Base-by-base conservation (phyloP, 2,329 filamentous ascomycete genomes). In the Fusarium luffae region DNA sequence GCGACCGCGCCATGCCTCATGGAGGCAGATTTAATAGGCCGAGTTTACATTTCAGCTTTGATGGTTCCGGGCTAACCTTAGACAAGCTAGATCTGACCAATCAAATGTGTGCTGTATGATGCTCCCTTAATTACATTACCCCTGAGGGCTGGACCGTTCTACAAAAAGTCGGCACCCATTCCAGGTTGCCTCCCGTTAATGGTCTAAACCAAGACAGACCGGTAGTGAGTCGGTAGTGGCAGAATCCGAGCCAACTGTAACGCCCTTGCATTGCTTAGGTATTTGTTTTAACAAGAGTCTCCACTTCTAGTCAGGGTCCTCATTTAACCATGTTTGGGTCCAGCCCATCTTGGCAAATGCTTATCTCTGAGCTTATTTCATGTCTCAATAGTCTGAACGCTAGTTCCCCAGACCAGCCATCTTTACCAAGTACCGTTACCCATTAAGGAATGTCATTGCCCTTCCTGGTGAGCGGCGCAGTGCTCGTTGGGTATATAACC, bases 261-360 rank as follows among this genome's bases (percentile, higher is more conserved):
- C 28, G 28, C 28, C 28, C 28, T 54, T 30, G 19, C n/a, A 8
- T 21, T n/a, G 12, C 13, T 10, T 14, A 23, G 27, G n/a, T 6
- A 54, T 32, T 18, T 44, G 19, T 14, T 19, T 8, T 21, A 21
- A 21, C 21, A 21, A 43, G 5, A 7, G 19, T 13, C 19, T 18
- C 34, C 25, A 28, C 10, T 28, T 30, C 5, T 54, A 11, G 10
- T 30, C 6, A 32, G 27, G 51, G 27, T 43, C 19, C 19, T 54
- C 6, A 32, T 52, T 21, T 43, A 43, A 21, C 21, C 6, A 21
- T 43, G 27, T 40, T 52, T 21, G 12, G 40, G 46, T 30, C 55
- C 30, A 58, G 6, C 19, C 47, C 55, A 43, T 32, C 55, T 58
- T 52, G 55, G 55, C 55, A 28, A 58, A 43, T 34, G 55, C 55